A percentile compares a stretch with the other conserved stretches of the same genome.
phyloP scores from a whole-genome alignment of 257 asterid genomes.

The Solanum etuberosum region DNA sequence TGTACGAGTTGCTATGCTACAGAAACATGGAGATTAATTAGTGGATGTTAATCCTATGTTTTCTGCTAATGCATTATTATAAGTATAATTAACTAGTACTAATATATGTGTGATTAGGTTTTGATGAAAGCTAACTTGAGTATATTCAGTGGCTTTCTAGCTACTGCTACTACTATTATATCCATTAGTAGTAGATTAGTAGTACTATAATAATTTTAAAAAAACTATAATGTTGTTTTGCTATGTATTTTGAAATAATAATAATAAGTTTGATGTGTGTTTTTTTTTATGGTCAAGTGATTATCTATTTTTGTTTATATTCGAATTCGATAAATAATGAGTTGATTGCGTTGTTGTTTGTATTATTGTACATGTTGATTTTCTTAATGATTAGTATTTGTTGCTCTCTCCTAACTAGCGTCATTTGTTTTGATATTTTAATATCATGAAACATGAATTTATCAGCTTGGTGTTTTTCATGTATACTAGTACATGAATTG shows the following conservation, averaged over 20 bases:
- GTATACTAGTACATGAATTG: background rate
- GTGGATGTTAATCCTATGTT: background rate
- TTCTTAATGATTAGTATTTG: background rate
- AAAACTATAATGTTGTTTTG: background rate
- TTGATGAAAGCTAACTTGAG: background rate
- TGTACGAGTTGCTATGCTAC: background rate
- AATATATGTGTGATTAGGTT: background rate
- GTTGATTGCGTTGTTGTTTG: background rate
- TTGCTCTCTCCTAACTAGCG: background rate
- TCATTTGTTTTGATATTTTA: background rate
- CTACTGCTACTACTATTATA: background rate
- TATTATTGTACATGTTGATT: background rate
- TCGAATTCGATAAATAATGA: background rate
- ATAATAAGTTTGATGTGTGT: background rate
- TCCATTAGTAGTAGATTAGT: background rate
- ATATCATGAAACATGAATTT: background rate
- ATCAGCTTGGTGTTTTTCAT: background rate
- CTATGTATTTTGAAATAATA: background rate
- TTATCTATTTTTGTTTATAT: background rate
- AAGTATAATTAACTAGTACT: background rate
- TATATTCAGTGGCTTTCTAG: background rate
- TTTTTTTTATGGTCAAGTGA: background rate
- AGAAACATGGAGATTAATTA: background rate
- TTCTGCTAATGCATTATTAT: background rate
- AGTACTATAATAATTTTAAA: background rate